phyloP scores from a whole-genome alignment of 2,329 filamentous ascomycete species.

The Raffaelea albimanens region DNA sequence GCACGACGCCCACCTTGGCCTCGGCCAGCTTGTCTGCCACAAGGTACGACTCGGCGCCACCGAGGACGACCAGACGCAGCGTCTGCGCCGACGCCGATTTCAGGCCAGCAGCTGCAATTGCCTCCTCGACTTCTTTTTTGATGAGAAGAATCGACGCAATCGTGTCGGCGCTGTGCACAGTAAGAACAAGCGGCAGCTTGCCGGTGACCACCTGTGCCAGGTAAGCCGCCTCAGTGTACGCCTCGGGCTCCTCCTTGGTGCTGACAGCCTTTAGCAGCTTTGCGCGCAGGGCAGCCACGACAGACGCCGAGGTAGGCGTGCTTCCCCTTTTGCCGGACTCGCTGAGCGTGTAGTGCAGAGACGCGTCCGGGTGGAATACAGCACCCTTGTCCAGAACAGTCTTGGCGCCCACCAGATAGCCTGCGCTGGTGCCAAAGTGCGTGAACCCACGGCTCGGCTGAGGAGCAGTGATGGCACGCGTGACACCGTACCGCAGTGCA shows the following conservation, averaged over 20 bases:
- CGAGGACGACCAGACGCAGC: slow-evolving; percentile 47
- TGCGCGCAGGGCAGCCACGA: slow-evolving; percentile 39
- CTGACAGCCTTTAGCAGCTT: slow-evolving; percentile 44
- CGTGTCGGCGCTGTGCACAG: slow-evolving; percentile 52
- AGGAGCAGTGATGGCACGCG: slow-evolving; percentile 48
- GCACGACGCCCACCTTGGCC: slow-evolving; percentile 48
- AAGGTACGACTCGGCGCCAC: slow-evolving; percentile 54
- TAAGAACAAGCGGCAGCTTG: slow-evolving; percentile 44
- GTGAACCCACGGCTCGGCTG: slow-evolving; percentile 30
- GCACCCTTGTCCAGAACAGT: slow-evolving; percentile 37
- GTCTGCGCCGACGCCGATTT: slow-evolving; percentile 9
- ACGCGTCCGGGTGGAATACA: slow-evolving; percentile 43
- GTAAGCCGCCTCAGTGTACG: slow-evolving; percentile 39
- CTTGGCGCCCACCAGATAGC: slow-evolving; percentile 42
- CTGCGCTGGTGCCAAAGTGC: slow-evolving; percentile 48
- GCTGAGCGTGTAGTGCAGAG: slow-evolving; percentile 47
- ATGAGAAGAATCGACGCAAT: slow-evolving; percentile 51
- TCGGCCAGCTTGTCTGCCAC: slow-evolving; percentile 48
- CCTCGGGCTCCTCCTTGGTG: slow-evolving; percentile 25
- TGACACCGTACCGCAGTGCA: slow-evolving; percentile 47
- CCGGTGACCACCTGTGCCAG: slow-evolving; percentile 45
- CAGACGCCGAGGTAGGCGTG: slow-evolving; percentile 42
- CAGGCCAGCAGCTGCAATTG: slow-evolving; percentile 16
- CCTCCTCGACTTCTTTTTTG: slow-evolving; percentile 45
- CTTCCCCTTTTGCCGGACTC: slow-evolving; percentile 31